Percentiles rank a stretch among this genome's conserved stretches.
Evolutionary conservation across 2,329 filamentous ascomycete genomes (phyloP).

Genomic region (Periconia sp.): DNA sequence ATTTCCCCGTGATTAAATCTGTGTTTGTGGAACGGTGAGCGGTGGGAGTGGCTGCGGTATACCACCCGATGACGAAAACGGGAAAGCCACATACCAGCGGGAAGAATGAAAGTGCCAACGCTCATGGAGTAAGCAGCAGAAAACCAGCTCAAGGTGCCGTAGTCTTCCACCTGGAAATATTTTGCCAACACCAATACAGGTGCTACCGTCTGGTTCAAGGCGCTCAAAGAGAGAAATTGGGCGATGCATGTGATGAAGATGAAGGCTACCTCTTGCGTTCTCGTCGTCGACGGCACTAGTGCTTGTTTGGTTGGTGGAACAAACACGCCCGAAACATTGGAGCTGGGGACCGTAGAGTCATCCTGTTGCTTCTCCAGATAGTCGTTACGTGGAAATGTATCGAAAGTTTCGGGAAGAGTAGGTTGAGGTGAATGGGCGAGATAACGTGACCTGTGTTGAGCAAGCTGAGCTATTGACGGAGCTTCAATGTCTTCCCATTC

Average conservation of each 20-base stretch:
- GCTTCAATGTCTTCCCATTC: too few relatives aligned
- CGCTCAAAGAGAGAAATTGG: conserved; percentile 53
- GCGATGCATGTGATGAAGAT: conserved; percentile 30
- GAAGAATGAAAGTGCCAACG: conserved; percentile 58
- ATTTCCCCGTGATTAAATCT: background rate
- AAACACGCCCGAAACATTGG: background rate
- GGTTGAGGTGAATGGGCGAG: background rate
- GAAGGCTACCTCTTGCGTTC: conserved; percentile 22
- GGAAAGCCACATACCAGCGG: conserved; percentile 40
- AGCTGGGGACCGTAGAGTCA: background rate
- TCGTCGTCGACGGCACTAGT: conserved; percentile 6
- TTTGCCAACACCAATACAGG: conserved; percentile 50
- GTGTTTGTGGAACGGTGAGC: too few relatives aligned
- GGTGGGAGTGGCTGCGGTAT: too few relatives aligned
- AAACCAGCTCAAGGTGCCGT: conserved; percentile 54
- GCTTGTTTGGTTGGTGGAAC: too few relatives aligned
- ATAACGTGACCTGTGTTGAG: background rate
- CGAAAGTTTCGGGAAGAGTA: too few relatives aligned
- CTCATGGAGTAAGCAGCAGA: conserved; percentile 56
- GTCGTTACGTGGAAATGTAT: too few relatives aligned
- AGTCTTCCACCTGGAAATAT: conserved; percentile 46
- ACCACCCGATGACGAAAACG: background rate
- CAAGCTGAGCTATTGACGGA: background rate
- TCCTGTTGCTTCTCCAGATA: background rate
- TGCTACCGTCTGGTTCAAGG: conserved; percentile 43